Percentiles rank a stretch among this genome's conserved stretches.
Conservation (phyloP, 2,329 filamentous ascomycete genomes). For the Davidsoniella eucalypti region DNA sequence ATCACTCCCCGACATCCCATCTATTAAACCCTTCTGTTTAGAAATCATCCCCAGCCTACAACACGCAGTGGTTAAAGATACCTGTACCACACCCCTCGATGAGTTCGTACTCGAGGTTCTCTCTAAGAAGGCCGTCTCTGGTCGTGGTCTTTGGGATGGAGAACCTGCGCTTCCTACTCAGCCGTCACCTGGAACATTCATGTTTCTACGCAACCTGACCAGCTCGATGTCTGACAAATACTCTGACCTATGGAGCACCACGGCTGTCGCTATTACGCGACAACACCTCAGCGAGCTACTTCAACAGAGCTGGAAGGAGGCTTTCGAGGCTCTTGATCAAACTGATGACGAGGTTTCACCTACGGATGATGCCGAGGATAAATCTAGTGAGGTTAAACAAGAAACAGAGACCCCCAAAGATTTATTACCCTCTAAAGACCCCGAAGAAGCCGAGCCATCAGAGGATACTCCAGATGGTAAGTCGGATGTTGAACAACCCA, state of each 20-base stretch:
- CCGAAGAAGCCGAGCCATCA: neutral
- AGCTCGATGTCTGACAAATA: conserved; percentile 53
- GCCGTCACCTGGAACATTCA: conserved; percentile 59
- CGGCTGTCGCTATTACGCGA: conserved; percentile 49
- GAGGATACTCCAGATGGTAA: neutral
- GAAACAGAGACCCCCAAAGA: conserved; percentile 3
- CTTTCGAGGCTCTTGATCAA: conserved; percentile 20
- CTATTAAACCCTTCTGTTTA: conserved; percentile 39
- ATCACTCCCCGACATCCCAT: conserved; percentile 39
- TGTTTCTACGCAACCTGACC: conserved; percentile 49
- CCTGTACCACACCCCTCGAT: conserved; percentile 33
- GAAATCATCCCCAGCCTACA: conserved; percentile 49
- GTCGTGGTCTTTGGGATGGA: conserved; percentile 66
- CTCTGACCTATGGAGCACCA: conserved; percentile 64
- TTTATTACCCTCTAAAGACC: neutral
- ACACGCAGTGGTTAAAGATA: conserved; percentile 36
- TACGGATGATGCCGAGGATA: conserved; percentile 5
- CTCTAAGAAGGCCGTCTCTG: conserved; percentile 33
- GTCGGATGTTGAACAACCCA: neutral
- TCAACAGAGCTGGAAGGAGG: conserved; percentile 28
- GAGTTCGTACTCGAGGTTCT: conserved; percentile 28
- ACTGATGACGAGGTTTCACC: neutral
- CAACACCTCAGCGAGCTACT: conserved; percentile 34
- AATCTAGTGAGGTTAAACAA: conserved; percentile 12
- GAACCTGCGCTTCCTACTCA: conserved; percentile 58